Evolutionary conservation across 495 filamentous ascomycete species (phyloP).

Genomic region (Penicillium argentinense): DNA sequence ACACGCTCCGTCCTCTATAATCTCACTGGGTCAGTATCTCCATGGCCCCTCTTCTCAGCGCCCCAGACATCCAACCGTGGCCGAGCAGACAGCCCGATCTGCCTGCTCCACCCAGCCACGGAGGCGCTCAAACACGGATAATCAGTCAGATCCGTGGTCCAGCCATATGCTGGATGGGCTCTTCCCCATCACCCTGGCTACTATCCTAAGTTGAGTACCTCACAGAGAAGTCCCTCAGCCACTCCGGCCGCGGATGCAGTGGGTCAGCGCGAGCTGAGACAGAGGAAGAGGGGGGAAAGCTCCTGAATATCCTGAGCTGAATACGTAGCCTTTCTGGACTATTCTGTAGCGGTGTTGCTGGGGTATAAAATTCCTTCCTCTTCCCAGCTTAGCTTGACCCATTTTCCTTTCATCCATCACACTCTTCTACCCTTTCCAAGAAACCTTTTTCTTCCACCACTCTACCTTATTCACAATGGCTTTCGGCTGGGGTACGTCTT

Average conservation of each 20-base stretch:
- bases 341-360: constrained; percentile 10
- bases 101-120: constrained; percentile 4
- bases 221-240: constrained; percentile 12
- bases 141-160: constrained; percentile 16
- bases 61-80: constrained; percentile 7
- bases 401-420: constrained; percentile 3
- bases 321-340: constrained; percentile 20
- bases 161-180: constrained; percentile 10
- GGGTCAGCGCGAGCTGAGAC: constrained; percentile 21
- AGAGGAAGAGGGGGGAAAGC: constrained; percentile 5
- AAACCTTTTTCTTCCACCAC: constrained; percentile 8
- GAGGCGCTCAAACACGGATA: constrained; percentile 3
- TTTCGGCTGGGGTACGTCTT: constrained; percentile 39
- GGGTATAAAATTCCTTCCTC: constrained; percentile 22
- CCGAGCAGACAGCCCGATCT: constrained; percentile 13
- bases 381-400: background rate
- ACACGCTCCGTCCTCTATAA: background rate
- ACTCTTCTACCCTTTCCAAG: constrained; percentile 6
- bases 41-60: constrained; percentile 7
- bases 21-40: constrained; percentile 9
- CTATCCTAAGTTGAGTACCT: constrained; percentile 11
- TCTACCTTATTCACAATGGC: constrained; percentile 29
- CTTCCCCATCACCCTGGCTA: constrained; percentile 8
- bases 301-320: constrained; percentile 6
- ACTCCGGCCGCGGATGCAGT: constrained; percentile 12